Evolutionary conservation across 2,329 filamentous ascomycete species (phyloP), one percentile per base, ranked within the genome.

Genomic region (Grosmannia serpens): DNA sequence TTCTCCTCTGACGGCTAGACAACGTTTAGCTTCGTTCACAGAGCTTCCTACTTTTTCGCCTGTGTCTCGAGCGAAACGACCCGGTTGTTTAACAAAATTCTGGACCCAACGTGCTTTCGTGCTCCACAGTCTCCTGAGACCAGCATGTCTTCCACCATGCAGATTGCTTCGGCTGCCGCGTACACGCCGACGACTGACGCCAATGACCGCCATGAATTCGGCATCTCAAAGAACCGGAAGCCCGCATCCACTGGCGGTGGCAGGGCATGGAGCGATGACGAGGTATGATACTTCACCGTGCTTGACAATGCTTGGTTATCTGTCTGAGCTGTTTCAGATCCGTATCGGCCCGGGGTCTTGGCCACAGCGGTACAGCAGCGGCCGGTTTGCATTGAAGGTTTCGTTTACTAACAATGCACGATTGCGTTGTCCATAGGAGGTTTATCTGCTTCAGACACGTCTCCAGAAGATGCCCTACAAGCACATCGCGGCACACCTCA

Each of bases 391-490:
- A 41, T 26, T 26, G 10, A 17, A 38, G 20, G 10, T 29, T 22
- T 10, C 8, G 27, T n/a, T 83, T 88, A 88, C 1, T 92, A 52
- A 52, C 27, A 22, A 22, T 3, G 17, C 20, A 29, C 15, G 1
- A 38, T 17, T 15, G 35, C n/a, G 41, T 20, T 44, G 20, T 17
- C 6, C n/a, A 6, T 63, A 92, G 88, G 89, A 94, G 74, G 81
- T 85, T 59, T 94, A 92, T 70, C 84, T 94, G 58, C 80, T 94
- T 61, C 87, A 91, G 72, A 91, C 87, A 61, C 87, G 89, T 60
- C 82, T 89, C 67, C 87, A 91, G 67, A 92, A 92, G 74, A 90
- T 92, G 84, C 89, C 89, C 0, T 94, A 94, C 74, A 94, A 92
- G 78, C 88, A 92, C 70, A 94, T 94, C 69, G 89, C 89, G 60